These are phyloP conservation scores for Aspergillus bombycis DNA, from an alignment of 2,329 filamentous ascomycete species.

Conservation along the genomic window DNA sequence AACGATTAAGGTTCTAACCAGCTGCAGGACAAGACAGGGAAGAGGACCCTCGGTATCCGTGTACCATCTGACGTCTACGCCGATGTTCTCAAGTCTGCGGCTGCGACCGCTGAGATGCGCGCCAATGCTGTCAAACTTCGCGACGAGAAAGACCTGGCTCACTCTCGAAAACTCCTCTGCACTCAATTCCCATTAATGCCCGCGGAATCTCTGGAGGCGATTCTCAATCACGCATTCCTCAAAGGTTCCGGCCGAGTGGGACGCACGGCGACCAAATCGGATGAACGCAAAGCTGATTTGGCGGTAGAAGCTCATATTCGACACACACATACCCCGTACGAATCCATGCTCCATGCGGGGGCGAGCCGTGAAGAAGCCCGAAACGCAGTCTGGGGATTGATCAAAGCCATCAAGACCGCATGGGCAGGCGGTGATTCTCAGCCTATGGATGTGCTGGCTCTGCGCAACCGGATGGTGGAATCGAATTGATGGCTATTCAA, in stretches of 20 bases:
- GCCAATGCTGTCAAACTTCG: conserved; percentile 42
- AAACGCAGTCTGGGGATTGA: conserved; percentile 33
- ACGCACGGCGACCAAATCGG: conserved; percentile 33
- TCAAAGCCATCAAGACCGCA: conserved; percentile 31
- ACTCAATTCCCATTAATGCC: conserved; percentile 45
- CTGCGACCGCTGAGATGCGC: conserved; percentile 45
- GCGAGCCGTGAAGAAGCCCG: conserved; percentile 33
- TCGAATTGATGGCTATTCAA: conserved; percentile 1
- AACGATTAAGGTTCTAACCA: conserved; percentile 9
- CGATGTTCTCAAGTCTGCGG: conserved; percentile 42
- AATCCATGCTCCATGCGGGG: conserved; percentile 34
- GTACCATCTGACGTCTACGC: conserved; percentile 44
- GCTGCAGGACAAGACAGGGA: conserved; percentile 33
- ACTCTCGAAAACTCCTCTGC: conserved; percentile 30
- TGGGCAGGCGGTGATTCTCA: conserved; percentile 33
- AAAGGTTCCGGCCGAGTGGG: conserved; percentile 47
- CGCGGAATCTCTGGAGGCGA: conserved; percentile 28
- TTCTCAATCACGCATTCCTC: conserved; percentile 45
- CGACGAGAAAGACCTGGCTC: conserved; percentile 34
- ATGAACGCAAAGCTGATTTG: conserved; percentile 39
- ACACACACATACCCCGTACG: conserved; percentile 47
- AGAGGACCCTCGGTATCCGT: conserved; percentile 46
- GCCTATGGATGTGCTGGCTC: conserved; percentile 10
- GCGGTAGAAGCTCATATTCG: conserved; percentile 50
- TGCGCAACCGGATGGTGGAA: conserved; percentile 14